A percentile compares a stretch with the other conserved stretches of the same genome.
Evolutionary conservation across 2,329 filamentous ascomycete genomes (phyloP).

Genomic region (Colletotrichum magnum): DNA sequence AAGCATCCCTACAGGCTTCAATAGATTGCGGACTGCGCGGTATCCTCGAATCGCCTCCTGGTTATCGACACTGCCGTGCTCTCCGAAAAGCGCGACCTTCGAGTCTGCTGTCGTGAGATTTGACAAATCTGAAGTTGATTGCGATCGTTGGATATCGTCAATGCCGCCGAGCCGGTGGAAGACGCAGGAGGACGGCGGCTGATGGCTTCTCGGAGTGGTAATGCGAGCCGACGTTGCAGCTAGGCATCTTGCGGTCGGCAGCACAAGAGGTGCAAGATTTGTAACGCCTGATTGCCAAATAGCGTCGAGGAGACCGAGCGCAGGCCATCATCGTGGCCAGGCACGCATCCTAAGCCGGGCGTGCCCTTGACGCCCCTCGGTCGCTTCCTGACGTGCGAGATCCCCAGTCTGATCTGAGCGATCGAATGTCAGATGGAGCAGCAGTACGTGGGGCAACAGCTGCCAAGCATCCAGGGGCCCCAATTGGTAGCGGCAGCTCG

Average conservation of each 20-base stretch:
- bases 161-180: slow-evolving; percentile 5
- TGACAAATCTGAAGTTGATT: slow-evolving; percentile 10
- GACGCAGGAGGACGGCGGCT: not conserved
- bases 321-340: not conserved
- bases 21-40: slow-evolving; percentile 35
- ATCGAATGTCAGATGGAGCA: slow-evolving; percentile 40
- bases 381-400: slow-evolving; percentile 24
- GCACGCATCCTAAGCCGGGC: not conserved
- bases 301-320: not conserved
- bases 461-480: slow-evolving; percentile 39
- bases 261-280: slow-evolving; percentile 11
- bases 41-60: slow-evolving; percentile 16
- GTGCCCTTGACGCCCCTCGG: not conserved
- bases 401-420: slow-evolving; percentile 35
- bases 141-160: not conserved
- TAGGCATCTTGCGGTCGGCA: slow-evolving; percentile 1
- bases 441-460: slow-evolving; percentile 35
- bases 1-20: slow-evolving; percentile 8
- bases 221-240: slow-evolving; percentile 9
- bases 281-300: slow-evolving; percentile 2
- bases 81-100: slow-evolving; percentile 11
- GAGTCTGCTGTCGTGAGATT: slow-evolving; percentile 17
- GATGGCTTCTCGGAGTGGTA: not conserved
- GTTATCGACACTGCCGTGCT: slow-evolving; percentile 26
- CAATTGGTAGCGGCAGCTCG: slow-evolving; percentile 1